Conservation (phyloP, 192 early-diverging fungal species). For the Coemansia sp. region DNA sequence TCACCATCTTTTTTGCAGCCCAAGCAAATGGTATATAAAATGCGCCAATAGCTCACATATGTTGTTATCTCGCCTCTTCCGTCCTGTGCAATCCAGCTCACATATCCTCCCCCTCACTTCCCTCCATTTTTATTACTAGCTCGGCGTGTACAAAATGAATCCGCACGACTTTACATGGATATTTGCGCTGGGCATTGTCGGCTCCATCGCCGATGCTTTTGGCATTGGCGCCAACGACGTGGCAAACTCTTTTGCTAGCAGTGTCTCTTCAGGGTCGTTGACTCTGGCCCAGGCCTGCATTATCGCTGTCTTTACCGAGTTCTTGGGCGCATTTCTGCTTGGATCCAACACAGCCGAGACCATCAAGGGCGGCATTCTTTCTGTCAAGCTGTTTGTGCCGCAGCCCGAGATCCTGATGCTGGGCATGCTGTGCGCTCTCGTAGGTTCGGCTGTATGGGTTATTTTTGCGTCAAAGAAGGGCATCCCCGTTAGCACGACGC, state of each 20-base stretch:
- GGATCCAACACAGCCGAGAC: conserved; percentile 72
- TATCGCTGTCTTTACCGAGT: conserved; percentile 83
- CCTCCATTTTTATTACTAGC: not conserved
- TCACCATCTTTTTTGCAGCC: too few species aligned
- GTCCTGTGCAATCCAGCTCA: not conserved
- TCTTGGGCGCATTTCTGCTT: conserved; percentile 72
- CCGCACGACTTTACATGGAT: conserved; percentile 62
- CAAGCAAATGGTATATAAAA: not conserved
- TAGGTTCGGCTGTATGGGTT: conserved; percentile 75
- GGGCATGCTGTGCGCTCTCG: conserved; percentile 77
- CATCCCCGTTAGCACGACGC: conserved; percentile 75
- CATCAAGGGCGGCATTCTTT: conserved; percentile 74
- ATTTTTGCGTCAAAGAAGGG: conserved; percentile 64
- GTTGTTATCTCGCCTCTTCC: not conserved
- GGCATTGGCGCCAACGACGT: conserved; percentile 88
- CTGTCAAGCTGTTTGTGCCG: conserved; percentile 53
- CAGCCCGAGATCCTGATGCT: conserved; percentile 78
- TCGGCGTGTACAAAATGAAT: conserved; percentile 48
- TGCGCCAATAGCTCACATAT: not conserved
- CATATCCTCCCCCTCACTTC: not conserved
- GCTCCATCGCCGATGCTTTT: conserved; percentile 69
- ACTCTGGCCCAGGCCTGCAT: conserved; percentile 68
- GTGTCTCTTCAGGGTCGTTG: conserved; percentile 77
- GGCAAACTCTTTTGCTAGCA: conserved; percentile 84
- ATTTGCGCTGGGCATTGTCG: conserved; percentile 62